Base-by-base conservation (phyloP, 768 basidiomycete species). In the Heimioporus sp. region DNA sequence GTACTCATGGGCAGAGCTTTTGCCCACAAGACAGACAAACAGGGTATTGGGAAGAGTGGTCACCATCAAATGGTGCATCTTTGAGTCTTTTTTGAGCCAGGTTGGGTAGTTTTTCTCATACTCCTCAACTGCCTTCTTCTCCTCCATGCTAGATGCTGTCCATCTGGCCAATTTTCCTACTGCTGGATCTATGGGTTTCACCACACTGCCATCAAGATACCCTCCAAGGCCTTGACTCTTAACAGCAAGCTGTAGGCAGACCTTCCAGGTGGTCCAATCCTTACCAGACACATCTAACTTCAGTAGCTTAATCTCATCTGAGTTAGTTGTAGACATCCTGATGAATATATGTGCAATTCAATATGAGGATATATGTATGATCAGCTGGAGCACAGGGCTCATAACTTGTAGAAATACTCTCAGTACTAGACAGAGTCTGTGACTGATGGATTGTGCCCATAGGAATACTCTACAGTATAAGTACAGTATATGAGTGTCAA, bases 31-130 rank as follows among this genome's bases (percentile, higher is more conserved):
- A 4, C 37, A 16, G 5, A 50, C 38, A 24, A 55, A 51, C 2
- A 56, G 37, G 1, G 35, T 31, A 10, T 52, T 12, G 1, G 51
- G 51, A 4, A 56, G 38, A 8, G 31, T 48, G 1, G 15, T 10
- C 11, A 20, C 46, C 1, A 56, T 52, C 4, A 44, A 16, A 1
- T 52, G 41, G 32, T 68, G 69, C 15, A 67, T 59, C 16, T 64
- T 60, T 10, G 65, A 59, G 35, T 72, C 61, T 30, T 65, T 64
- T 39, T 65, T 12, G 5, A 51, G 55, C 38, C 58, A 46, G 13
- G 21, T 46, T 46, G 15, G 31, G 9, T 31, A 20, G 6, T 4
- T n/a, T 37, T 6, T 37, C n/a, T 37, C 35, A 24, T 46, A 46
- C 15, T 58, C 48, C 4, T 52, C 40, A 3, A 56, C 20, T 13